A percentile compares a stretch with the other conserved stretches of the same genome.
Evolutionary conservation across 164 flowering plant genomes (phyloP).

Genomic region (Litsea cubeba): DNA sequence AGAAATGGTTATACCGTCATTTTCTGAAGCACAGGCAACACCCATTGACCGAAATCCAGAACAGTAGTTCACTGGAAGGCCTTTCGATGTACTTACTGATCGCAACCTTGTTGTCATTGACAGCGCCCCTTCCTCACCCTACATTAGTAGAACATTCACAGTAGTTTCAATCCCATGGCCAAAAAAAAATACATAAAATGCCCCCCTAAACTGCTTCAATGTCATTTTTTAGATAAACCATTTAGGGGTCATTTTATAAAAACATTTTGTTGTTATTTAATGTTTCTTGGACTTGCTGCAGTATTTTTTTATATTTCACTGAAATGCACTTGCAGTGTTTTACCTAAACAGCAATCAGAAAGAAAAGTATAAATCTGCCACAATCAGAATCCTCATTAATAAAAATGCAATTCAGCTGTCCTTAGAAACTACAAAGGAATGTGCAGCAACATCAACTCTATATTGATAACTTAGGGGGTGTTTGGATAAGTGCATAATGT

Average conservation of each 20-base stretch:
- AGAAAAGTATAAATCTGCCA: background rate
- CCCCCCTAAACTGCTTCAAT: background rate
- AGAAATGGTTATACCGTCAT: slow-evolving; percentile 49
- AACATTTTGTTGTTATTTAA: no score
- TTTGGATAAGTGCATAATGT: no score
- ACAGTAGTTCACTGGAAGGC: slow-evolving; percentile 94
- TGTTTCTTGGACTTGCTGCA: no score
- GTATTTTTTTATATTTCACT: no score
- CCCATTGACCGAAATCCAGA: slow-evolving; percentile 81
- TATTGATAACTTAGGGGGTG: background rate
- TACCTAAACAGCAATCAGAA: background rate
- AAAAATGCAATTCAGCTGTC: background rate
- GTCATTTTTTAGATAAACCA: no score
- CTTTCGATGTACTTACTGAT: slow-evolving; percentile 58
- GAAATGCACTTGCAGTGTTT: background rate
- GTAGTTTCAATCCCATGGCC: background rate
- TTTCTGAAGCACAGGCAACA: slow-evolving; percentile 36
- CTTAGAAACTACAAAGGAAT: background rate
- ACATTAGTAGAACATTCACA: background rate
- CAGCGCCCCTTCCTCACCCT: slow-evolving; percentile 99
- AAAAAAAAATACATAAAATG: background rate
- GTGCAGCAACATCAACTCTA: background rate
- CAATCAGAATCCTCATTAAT: background rate
- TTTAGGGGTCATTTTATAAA: no score
- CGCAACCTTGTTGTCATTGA: slow-evolving; percentile 89